Percentiles rank a stretch among this genome's conserved stretches.
Evolutionary conservation across 2,329 filamentous ascomycete genomes (phyloP).

Genomic region (Fusarium duplospermum): DNA sequence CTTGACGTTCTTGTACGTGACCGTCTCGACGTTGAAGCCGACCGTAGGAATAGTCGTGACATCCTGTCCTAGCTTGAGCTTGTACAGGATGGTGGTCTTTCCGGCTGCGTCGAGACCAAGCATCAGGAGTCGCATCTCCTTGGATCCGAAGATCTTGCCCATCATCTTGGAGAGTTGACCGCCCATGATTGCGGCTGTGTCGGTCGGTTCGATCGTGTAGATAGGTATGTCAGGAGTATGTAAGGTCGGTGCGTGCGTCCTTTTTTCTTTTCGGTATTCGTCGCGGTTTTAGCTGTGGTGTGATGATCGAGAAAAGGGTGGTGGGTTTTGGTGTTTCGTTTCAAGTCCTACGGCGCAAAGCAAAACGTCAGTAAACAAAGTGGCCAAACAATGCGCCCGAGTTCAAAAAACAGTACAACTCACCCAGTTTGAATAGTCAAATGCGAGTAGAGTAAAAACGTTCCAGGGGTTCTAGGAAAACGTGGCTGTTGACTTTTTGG

Average conservation of each 20-base stretch:
- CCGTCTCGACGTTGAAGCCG: slow-evolving; percentile 98
- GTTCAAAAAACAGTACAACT: neutral
- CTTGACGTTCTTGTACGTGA: slow-evolving; percentile 99
- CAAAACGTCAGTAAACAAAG: neutral
- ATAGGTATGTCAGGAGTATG: neutral
- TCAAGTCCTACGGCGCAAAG: slow-evolving; percentile 14
- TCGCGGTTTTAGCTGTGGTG: slow-evolving; percentile 13
- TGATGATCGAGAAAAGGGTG: neutral
- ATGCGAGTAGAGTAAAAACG: neutral
- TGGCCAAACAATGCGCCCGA: neutral
- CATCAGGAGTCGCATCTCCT: slow-evolving; percentile 99
- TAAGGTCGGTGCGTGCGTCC: neutral
- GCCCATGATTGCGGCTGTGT: slow-evolving; percentile 74
- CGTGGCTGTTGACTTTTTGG: slow-evolving; percentile 11
- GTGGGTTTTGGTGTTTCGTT: slow-evolving; percentile 25
- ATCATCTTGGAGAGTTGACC: slow-evolving; percentile 95
- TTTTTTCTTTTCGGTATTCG: neutral
- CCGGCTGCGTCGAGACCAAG: slow-evolving; percentile 96
- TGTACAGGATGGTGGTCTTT: slow-evolving; percentile 99
- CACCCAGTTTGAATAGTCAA: neutral
- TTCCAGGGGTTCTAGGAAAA: neutral
- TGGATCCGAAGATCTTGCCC: slow-evolving; percentile 98
- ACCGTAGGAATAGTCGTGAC: slow-evolving; percentile 99
- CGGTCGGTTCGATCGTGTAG: neutral
- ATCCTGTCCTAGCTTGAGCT: slow-evolving; percentile 97